phyloP scores from a whole-genome alignment of 352 stramenopile species.

The Blastocystis sp. region DNA sequence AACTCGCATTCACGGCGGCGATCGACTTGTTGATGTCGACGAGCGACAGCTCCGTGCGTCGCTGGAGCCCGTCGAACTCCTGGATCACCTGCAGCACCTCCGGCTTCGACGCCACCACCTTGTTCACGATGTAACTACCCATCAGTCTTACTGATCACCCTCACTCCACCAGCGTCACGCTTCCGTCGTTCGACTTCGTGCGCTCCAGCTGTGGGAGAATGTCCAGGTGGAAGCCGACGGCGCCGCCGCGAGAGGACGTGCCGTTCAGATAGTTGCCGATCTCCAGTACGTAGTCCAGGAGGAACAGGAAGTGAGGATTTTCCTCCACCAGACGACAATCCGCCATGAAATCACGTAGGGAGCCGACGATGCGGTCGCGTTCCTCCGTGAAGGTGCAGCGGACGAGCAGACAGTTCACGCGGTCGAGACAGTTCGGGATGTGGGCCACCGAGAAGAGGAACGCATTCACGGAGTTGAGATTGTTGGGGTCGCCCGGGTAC shows the following conservation, averaged over 20 bases:
- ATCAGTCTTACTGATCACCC: background rate
- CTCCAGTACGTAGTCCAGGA: conserved; percentile 5
- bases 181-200: conserved; percentile 13
- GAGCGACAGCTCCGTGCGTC: conserved; percentile 17
- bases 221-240: conserved; percentile 23
- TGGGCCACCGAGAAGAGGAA: conserved; percentile 9
- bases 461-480: conserved; percentile 1
- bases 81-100: conserved; percentile 13
- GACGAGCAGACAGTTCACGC: conserved; percentile 10
- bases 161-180: conserved; percentile 13
- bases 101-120: background rate
- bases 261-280: conserved; percentile 47
- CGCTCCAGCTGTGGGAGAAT: conserved; percentile 28
- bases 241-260: background rate
- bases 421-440: conserved; percentile 21
- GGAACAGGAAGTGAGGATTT: conserved; percentile 7
- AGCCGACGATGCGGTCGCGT: background rate
- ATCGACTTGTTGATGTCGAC: conserved; percentile 16
- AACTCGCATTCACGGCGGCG: background rate
- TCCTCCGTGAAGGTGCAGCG: background rate
- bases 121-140: conserved; percentile 15
- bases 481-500: background rate
- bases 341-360: background rate
- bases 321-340: background rate
- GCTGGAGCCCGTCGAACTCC: background rate